These are phyloP conservation scores for Phytophthora uliginosa DNA, from an alignment of 352 stramenopile species.

Conservation along the genomic window DNA sequence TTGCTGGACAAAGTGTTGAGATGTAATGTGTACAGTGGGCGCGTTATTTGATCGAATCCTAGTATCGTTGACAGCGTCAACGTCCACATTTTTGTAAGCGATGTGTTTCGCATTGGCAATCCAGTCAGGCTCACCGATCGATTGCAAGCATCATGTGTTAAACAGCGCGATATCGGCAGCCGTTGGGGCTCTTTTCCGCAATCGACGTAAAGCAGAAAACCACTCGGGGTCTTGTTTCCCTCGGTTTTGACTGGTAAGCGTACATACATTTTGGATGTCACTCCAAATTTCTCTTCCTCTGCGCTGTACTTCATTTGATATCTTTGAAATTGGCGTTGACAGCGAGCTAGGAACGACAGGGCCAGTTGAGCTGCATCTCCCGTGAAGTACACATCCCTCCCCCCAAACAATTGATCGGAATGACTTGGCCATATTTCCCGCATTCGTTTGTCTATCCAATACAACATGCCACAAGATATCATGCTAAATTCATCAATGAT, in stretches of 20 bases:
- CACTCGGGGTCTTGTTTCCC: slow-evolving; percentile 1
- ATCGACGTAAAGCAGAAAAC: background rate
- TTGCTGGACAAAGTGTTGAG: background rate
- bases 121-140: background rate
- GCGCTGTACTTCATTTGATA: background rate
- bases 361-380: too few relatives aligned
- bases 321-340: background rate
- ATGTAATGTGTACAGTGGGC: background rate
- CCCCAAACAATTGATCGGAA: background rate
- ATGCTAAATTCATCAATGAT: too few relatives aligned
- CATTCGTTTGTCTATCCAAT: slow-evolving; percentile 1
- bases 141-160: background rate
- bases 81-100: background rate
- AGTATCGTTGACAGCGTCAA: background rate
- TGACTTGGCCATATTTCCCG: background rate
- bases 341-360: background rate
- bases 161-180: background rate
- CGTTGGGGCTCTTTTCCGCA: background rate
- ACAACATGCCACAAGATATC: slow-evolving; percentile 1
- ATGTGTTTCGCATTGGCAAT: background rate
- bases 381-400: background rate
- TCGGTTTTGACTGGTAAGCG: slow-evolving; percentile 4
- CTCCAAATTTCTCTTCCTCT: slow-evolving; percentile 5
- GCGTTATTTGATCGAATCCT: background rate
- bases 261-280: background rate